These are phyloP conservation scores for Aschersonia sp. DNA, from an alignment of 2,329 filamentous ascomycete species.

Conservation along the genomic window DNA sequence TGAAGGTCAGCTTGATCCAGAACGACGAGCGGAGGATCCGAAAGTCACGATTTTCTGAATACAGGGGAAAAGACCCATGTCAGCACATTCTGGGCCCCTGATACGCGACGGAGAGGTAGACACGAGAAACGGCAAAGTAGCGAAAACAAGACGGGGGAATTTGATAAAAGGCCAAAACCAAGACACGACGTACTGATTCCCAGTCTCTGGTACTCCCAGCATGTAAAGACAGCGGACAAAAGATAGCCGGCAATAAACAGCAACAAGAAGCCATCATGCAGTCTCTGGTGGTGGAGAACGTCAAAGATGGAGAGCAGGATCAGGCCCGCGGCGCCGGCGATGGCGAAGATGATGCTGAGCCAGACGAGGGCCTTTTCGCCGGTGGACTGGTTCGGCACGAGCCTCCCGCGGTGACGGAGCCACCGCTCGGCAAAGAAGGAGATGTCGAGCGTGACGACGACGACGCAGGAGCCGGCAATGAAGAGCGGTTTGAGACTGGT, in stretches of 20 bases:
- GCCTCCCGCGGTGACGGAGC: slow-evolving; percentile 66
- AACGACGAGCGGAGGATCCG: slow-evolving; percentile 64
- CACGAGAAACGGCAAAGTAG: not conserved
- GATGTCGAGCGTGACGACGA: slow-evolving; percentile 66
- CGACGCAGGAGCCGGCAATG: slow-evolving; percentile 55
- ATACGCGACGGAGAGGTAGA: not conserved
- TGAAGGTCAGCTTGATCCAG: slow-evolving; percentile 75
- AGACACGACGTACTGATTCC: slow-evolving; percentile 43
- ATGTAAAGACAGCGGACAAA: slow-evolving; percentile 74
- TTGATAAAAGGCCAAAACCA: not conserved
- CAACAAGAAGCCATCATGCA: slow-evolving; percentile 64
- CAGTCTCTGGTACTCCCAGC: slow-evolving; percentile 77
- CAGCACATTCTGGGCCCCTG: too few species aligned
- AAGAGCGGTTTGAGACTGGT: slow-evolving; percentile 59
- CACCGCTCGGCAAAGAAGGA: slow-evolving; percentile 72
- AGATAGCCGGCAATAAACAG: slow-evolving; percentile 83
- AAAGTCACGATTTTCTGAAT: slow-evolving; percentile 54
- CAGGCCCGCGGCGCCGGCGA: slow-evolving; percentile 64
- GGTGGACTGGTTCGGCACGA: slow-evolving; percentile 54
- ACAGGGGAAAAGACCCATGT: not conserved
- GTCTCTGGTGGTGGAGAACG: slow-evolving; percentile 46
- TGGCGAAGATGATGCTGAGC: slow-evolving; percentile 50
- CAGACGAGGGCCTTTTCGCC: slow-evolving; percentile 48
- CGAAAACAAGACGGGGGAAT: not conserved
- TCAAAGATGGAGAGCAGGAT: slow-evolving; percentile 80